phyloP scores from a whole-genome alignment of 441 rosid genomes.

The Capsella rubella region DNA sequence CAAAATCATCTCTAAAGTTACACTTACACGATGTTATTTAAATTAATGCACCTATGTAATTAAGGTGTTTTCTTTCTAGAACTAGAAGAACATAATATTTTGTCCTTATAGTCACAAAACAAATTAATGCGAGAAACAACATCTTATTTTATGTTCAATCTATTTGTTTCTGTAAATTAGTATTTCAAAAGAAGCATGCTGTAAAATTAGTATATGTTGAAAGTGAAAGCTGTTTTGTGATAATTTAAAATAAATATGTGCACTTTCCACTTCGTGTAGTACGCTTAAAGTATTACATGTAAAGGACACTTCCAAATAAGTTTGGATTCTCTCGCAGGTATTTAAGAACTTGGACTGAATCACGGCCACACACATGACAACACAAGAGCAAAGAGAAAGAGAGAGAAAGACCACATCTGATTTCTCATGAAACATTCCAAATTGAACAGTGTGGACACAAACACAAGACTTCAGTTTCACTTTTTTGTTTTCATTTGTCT shows the following conservation, averaged over 20 bases:
- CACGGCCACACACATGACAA: conserved; percentile 34
- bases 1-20: not conserved
- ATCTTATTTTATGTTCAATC: not conserved
- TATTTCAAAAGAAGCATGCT: not conserved
- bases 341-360: conserved; percentile 37
- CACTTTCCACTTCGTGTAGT: conserved; percentile 14
- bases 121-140: not conserved
- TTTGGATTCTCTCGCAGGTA: conserved; percentile 28
- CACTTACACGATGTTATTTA: not conserved
- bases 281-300: not conserved
- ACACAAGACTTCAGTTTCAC: conserved; percentile 23
- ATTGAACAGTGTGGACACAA: conserved; percentile 6
- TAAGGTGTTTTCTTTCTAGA: not conserved
- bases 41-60: not conserved
- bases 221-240: not conserved
- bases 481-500: not conserved
- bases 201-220: not conserved
- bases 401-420: not conserved
- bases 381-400: conserved; percentile 5
- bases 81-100: not conserved
- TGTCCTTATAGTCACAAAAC: not conserved
- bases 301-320: not conserved
- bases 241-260: not conserved
- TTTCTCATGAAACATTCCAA: conserved; percentile 19
- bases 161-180: no score